Conservation (phyloP, 352 stramenopile species). For the Globisporangium perplexum region DNA sequence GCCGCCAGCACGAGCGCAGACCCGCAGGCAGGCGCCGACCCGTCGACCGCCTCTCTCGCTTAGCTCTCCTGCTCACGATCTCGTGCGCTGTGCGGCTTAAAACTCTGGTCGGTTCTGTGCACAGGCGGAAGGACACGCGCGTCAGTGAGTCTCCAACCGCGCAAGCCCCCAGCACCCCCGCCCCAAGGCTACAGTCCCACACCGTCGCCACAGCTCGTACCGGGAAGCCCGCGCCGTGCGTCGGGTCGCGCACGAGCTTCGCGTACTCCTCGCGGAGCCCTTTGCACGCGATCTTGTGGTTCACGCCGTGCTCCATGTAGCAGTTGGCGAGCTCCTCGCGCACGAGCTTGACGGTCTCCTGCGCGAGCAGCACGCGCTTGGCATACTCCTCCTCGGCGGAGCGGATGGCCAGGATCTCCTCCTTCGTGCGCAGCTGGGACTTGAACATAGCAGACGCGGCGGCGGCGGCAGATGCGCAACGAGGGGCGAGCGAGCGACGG, state of each 20-base stretch:
- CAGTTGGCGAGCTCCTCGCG: constrained; percentile 81
- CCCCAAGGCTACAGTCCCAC: too few species aligned
- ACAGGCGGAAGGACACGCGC: constrained; percentile 2
- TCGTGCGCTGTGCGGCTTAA: constrained; percentile 17
- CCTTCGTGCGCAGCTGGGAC: constrained; percentile 73
- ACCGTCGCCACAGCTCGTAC: too few species aligned
- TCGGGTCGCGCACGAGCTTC: constrained; percentile 75
- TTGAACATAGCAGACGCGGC: constrained; percentile 41
- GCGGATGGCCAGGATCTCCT: constrained; percentile 79
- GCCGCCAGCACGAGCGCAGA: constrained; percentile 1
- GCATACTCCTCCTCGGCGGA: constrained; percentile 70
- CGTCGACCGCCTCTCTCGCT: neutral
- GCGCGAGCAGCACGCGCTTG: constrained; percentile 64
- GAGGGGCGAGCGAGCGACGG: neutral
- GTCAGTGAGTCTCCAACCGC: neutral
- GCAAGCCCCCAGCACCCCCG: too few species aligned
- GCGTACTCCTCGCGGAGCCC: constrained; percentile 76
- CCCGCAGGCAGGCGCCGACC: neutral
- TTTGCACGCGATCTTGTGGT: constrained; percentile 87
- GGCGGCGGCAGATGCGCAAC: neutral
- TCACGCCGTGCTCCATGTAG: constrained; percentile 87
- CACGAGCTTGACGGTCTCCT: constrained; percentile 82
- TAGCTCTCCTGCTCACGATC: neutral
- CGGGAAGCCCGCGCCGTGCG: constrained; percentile 60
- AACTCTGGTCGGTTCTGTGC: constrained; percentile 19